Evolutionary conservation across 2,329 filamentous ascomycete species (phyloP), one percentile per base, ranked within the genome.

Genomic region (Emergomyces pasteurianus): DNA sequence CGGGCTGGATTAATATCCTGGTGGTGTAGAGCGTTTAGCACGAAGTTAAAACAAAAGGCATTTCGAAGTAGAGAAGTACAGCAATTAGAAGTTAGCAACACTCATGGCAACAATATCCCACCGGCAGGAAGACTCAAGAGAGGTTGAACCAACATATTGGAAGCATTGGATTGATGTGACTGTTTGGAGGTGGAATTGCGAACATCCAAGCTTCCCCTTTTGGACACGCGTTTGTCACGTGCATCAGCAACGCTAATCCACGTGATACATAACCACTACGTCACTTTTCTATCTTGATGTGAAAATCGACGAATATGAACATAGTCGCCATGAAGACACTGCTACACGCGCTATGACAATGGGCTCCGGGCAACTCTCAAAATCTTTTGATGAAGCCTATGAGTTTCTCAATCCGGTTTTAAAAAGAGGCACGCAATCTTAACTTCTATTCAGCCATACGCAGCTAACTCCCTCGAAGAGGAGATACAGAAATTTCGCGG

Each of bases 341-440:
- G 21, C 10, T 36, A 62, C 46, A 43, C 18, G 28, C n/a, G 9
- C 14, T 23, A 23, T 62, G 52, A 52, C 67, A 23, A 77, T 76
- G 74, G 67, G 64, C 28, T 54, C 63, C 2, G 61, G 46, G 28
- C 60, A 63, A 47, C 50, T 72, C 36, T 68, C 63, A 58, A 65
- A 67, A 60, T 72, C 70, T 9, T 76, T 77, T 60, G 66, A 69
- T 52, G 67, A 68, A 36, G 72, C 73, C 38, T 67, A 67, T 59
- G 65, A 66, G 26, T 77, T 76, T 63, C 64, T 77, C 50, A 68
- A 64, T 59, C 73, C 75, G 36, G 73, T 75, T 47, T 67, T 77
- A 61, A 69, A 73, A 65, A 68, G 71, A 76, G 75, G 75, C 71
- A 75, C 65, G 74, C 64, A 63, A 61, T 63, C 64, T 55, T 66